These are phyloP conservation scores for Exophiala sideris DNA, from an alignment of 2,329 filamentous ascomycete genomes.

Conservation along the genomic window DNA sequence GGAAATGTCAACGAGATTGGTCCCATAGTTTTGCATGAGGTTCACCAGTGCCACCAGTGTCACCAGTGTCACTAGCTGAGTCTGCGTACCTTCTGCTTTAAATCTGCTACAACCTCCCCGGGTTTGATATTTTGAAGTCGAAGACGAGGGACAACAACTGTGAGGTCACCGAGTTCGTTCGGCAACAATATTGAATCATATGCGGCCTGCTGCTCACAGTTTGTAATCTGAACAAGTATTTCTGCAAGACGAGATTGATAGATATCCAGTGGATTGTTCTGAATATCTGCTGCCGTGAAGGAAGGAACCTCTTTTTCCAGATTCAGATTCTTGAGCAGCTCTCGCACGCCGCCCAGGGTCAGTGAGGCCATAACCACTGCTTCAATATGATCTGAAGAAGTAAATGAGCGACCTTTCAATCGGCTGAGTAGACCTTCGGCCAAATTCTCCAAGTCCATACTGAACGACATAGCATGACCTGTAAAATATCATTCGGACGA, in stretches of 20 bases:
- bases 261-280: constrained; percentile 72
- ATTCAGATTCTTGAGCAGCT: constrained; percentile 27
- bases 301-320: constrained; percentile 23
- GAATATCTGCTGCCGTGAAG: constrained; percentile 14
- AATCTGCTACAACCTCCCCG: constrained; percentile 56
- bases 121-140: constrained; percentile 70
- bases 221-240: constrained; percentile 64
- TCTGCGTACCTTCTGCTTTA: constrained; percentile 10
- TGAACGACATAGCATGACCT: too few species aligned
- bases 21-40: not conserved
- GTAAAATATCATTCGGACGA: too few species aligned
- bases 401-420: too few species aligned
- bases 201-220: constrained; percentile 67
- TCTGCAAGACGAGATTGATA: constrained; percentile 75
- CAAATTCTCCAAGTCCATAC: too few species aligned
- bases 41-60: not conserved
- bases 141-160: constrained; percentile 74
- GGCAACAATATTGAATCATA: constrained; percentile 78
- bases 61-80: not conserved
- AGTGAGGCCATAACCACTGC: not conserved
- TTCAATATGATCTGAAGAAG: too few species aligned
- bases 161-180: constrained; percentile 76
- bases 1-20: not conserved
- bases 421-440: too few species aligned
- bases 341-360: constrained; percentile 29